Percentiles rank a stretch among this genome's conserved stretches.
Conservation (phyloP, 306 rosid species). For the Pterocarpus macrocarpus region DNA sequence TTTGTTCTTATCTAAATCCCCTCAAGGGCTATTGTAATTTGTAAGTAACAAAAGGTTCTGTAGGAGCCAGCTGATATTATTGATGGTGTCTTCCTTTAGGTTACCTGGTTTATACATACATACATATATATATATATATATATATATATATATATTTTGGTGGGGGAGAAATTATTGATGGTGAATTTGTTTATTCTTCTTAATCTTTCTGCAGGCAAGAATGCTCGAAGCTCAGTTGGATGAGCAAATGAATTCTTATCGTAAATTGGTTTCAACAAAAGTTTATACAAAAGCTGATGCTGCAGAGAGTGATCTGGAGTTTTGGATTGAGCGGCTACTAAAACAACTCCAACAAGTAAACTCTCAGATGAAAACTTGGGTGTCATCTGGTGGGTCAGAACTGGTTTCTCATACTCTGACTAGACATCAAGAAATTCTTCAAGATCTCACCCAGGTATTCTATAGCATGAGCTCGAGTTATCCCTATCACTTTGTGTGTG, state of each 20-base stretch:
- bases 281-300: slow-evolving; percentile 70
- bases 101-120: too few species aligned
- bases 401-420: slow-evolving; percentile 98
- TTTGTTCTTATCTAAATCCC: neutral
- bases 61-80: too few species aligned
- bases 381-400: slow-evolving; percentile 97
- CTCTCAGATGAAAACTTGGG: slow-evolving; percentile 97
- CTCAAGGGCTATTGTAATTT: neutral
- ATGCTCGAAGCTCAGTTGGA: slow-evolving; percentile 96
- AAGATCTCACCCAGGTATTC: slow-evolving; percentile 94
- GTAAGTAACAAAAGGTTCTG: neutral
- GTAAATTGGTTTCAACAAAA: slow-evolving; percentile 82
- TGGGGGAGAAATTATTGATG: too few species aligned
- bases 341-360: slow-evolving; percentile 96
- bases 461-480: slow-evolving; percentile 16
- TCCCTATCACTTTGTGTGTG: slow-evolving; percentile 5
- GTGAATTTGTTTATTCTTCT: too few species aligned
- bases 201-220: slow-evolving; percentile 71
- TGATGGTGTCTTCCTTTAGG: neutral
- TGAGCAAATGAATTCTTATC: slow-evolving; percentile 88
- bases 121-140: too few species aligned
- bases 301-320: slow-evolving; percentile 74
- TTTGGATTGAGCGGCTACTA: slow-evolving; percentile 75
- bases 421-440: slow-evolving; percentile 98
- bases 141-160: too few species aligned